Conservation (phyloP, 768 basidiomycete species). For the Trametes gibbosa region DNA sequence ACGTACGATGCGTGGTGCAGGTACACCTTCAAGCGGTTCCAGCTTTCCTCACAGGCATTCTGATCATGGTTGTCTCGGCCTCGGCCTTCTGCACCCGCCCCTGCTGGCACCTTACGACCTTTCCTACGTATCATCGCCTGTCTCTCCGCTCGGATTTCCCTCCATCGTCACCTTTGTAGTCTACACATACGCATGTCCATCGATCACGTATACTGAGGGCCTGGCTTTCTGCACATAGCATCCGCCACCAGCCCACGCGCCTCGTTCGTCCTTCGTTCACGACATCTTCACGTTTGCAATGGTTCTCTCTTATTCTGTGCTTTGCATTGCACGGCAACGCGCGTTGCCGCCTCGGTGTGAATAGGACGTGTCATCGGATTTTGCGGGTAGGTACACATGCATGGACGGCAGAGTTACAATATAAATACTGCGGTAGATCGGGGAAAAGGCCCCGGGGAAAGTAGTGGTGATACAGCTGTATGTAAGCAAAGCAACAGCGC, state of each 20-base stretch:
- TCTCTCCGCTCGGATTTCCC: conserved; percentile 1
- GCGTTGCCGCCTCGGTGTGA: not conserved
- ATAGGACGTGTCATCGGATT: not conserved
- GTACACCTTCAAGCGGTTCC: conserved; percentile 80
- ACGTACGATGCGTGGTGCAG: conserved; percentile 32
- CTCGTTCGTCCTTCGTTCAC: conserved; percentile 1
- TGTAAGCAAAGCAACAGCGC: not conserved
- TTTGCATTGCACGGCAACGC: not conserved
- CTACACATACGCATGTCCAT: not conserved
- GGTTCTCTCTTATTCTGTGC: not conserved
- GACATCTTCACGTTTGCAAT: conserved; percentile 6
- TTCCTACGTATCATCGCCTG: not conserved
- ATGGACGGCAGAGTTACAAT: conserved; percentile 11
- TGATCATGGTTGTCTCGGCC: conserved; percentile 25
- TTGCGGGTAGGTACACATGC: conserved; percentile 7
- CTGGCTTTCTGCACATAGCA: not conserved
- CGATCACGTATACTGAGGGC: not conserved
- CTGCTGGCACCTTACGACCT: not conserved
- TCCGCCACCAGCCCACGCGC: not conserved
- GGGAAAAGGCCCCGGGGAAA: not conserved
- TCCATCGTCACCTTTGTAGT: conserved; percentile 2
- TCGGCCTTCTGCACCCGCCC: not conserved
- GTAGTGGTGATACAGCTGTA: conserved; percentile 11
- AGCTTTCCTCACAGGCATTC: conserved; percentile 57
- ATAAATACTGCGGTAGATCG: conserved; percentile 10